phyloP scores from a whole-genome alignment of 768 basidiomycete genomes.

The Tricholoma sp. region DNA sequence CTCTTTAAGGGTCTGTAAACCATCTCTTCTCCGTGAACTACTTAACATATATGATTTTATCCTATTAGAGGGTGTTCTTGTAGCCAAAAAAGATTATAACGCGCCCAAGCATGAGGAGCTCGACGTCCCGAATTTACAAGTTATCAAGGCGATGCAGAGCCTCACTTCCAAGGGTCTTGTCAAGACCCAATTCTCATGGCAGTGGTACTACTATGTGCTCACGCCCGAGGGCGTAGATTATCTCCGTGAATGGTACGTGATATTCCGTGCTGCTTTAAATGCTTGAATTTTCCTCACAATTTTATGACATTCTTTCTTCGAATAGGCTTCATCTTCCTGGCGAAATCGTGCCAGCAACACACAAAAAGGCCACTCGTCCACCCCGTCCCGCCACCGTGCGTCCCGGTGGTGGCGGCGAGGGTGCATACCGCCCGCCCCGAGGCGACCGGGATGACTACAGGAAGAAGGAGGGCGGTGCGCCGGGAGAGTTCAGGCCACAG shows the following conservation, averaged over 20 bases:
- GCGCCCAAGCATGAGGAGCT: slow-evolving; percentile 94
- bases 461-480: slow-evolving; percentile 85
- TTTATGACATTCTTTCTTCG: background rate
- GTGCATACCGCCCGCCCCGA: slow-evolving; percentile 84
- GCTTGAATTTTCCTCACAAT: background rate
- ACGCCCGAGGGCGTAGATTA: slow-evolving; percentile 97
- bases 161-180: slow-evolving; percentile 76
- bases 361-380: slow-evolving; percentile 93
- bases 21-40: background rate
- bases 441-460: slow-evolving; percentile 89
- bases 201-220: slow-evolving; percentile 97
- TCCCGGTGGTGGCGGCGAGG: slow-evolving; percentile 60
- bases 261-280: background rate
- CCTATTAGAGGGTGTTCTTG: slow-evolving; percentile 82
- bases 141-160: slow-evolving; percentile 69
- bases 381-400: slow-evolving; percentile 76
- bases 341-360: slow-evolving; percentile 96
- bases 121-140: slow-evolving; percentile 64
- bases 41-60: background rate
- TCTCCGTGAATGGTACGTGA: slow-evolving; percentile 78
- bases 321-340: slow-evolving; percentile 84
- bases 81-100: slow-evolving; percentile 99
- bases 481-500: slow-evolving; percentile 84
- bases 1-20: slow-evolving; percentile 91
- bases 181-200: slow-evolving; percentile 99